Evolutionary conservation across 176 grass and related monocot species (phyloP).

Genomic region (Zea luxurians): DNA sequence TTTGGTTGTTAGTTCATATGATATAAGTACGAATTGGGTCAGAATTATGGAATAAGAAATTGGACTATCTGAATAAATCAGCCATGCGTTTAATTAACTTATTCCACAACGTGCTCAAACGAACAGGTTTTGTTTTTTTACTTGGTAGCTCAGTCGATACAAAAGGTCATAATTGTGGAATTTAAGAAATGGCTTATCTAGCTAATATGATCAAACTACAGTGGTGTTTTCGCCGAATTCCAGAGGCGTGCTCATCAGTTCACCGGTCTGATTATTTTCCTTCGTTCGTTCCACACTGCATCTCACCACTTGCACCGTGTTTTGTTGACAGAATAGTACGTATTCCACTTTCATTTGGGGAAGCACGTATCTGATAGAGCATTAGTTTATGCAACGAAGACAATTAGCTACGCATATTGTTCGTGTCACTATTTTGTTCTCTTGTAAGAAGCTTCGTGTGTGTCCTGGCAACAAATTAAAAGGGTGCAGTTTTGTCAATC

Average conservation of each 20-base stretch:
- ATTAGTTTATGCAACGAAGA: neutral
- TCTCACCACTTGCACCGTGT: neutral
- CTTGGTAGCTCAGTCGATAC: too few species aligned
- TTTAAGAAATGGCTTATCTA: too few species aligned
- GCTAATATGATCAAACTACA: too few species aligned
- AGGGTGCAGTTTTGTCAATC: conserved; percentile 22
- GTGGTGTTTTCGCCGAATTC: too few species aligned
- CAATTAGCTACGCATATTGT: neutral
- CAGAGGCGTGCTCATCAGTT: too few species aligned
- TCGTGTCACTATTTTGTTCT: neutral
- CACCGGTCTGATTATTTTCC: too few species aligned
- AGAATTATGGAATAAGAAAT: conserved; percentile 10
- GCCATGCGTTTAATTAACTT: neutral
- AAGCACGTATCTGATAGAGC: neutral
- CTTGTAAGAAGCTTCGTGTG: conserved; percentile 11
- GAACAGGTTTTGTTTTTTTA: neutral
- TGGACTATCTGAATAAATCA: neutral
- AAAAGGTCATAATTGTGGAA: too few species aligned
- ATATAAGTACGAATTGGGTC: neutral
- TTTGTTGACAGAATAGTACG: conserved; percentile 22
- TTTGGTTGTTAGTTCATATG: conserved; percentile 17
- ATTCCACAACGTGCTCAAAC: conserved; percentile 28
- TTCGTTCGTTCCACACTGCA: too few species aligned
- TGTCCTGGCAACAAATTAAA: too few species aligned
- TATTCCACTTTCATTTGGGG: neutral